Conservation (phyloP, 495 filamentous ascomycete species). For the Aspergillus sparsus region DNA sequence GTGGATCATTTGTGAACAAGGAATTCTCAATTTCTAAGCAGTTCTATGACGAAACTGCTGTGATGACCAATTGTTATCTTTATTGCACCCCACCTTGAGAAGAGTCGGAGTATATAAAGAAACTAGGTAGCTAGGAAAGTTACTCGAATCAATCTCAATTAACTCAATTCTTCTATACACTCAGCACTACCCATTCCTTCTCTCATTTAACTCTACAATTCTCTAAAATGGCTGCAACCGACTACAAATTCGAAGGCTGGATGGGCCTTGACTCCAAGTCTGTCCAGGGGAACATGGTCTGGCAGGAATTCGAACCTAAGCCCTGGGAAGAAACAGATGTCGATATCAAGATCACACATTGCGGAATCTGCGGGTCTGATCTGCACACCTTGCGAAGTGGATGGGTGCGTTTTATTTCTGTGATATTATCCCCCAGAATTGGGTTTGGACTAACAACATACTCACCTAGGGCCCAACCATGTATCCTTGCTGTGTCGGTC, state of each 20-base stretch:
- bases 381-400: constrained; percentile 67
- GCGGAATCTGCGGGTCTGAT: constrained; percentile 49
- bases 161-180: too few relatives aligned
- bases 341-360: constrained; percentile 36
- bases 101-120: too few relatives aligned
- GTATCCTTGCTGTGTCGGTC: constrained; percentile 70
- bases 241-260: constrained; percentile 73
- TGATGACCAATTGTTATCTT: too few relatives aligned
- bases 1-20: too few relatives aligned
- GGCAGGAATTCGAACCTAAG: constrained; percentile 72
- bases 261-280: constrained; percentile 53
- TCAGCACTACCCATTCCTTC: too few relatives aligned
- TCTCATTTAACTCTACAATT: too few relatives aligned
- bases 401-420: constrained; percentile 48
- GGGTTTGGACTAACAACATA: constrained; percentile 5
- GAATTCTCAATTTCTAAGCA: too few relatives aligned
- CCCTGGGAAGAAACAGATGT: constrained; percentile 72
- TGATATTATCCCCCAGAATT: neutral
- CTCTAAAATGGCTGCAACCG: constrained; percentile 7
- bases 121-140: too few relatives aligned
- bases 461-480: constrained; percentile 40
- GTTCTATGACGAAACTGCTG: too few relatives aligned
- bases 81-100: too few relatives aligned
- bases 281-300: constrained; percentile 68
- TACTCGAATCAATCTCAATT: too few relatives aligned